Evolutionary conservation across 805 yeast species (phyloP).

Genomic region (Myxozyma neglecta): DNA sequence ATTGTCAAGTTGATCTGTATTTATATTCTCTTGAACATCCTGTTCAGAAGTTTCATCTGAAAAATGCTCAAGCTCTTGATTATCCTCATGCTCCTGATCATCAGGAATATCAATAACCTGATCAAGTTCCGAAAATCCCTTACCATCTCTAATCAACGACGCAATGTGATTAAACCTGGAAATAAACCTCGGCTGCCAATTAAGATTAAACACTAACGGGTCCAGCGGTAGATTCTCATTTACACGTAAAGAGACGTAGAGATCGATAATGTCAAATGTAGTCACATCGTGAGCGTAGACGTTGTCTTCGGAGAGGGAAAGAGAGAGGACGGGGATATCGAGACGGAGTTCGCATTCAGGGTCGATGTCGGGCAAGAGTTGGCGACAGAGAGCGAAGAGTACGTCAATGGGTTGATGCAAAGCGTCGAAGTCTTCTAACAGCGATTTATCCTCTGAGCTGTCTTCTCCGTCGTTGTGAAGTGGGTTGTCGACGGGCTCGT

Average conservation of each 20-base stretch:
- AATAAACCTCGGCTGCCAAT: slow-evolving; percentile 18
- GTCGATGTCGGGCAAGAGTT: slow-evolving; percentile 7
- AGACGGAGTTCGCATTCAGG: slow-evolving; percentile 15
- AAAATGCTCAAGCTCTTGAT: background rate
- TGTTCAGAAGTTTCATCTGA: no score
- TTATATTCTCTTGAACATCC: no score
- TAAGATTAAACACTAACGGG: slow-evolving; percentile 7
- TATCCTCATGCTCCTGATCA: background rate
- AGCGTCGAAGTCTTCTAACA: slow-evolving; percentile 4
- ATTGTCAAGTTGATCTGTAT: background rate
- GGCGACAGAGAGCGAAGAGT: slow-evolving; percentile 12
- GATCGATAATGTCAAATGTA: slow-evolving; percentile 25
- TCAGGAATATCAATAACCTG: slow-evolving; percentile 4
- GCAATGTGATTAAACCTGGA: slow-evolving; percentile 27
- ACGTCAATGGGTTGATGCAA: slow-evolving; percentile 16
- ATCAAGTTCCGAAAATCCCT: slow-evolving; percentile 15
- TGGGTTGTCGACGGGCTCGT: slow-evolving; percentile 13
- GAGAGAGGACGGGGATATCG: slow-evolving; percentile 14
- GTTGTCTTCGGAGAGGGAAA: slow-evolving; percentile 27
- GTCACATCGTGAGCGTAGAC: slow-evolving; percentile 22
- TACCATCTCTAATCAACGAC: slow-evolving; percentile 16
- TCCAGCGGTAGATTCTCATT: background rate
- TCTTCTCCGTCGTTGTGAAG: background rate
- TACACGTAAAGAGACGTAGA: slow-evolving; percentile 23
- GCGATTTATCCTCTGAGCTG: background rate